phyloP scores from a whole-genome alignment of 805 yeast genomes.

The Clavispora santaluciae region DNA sequence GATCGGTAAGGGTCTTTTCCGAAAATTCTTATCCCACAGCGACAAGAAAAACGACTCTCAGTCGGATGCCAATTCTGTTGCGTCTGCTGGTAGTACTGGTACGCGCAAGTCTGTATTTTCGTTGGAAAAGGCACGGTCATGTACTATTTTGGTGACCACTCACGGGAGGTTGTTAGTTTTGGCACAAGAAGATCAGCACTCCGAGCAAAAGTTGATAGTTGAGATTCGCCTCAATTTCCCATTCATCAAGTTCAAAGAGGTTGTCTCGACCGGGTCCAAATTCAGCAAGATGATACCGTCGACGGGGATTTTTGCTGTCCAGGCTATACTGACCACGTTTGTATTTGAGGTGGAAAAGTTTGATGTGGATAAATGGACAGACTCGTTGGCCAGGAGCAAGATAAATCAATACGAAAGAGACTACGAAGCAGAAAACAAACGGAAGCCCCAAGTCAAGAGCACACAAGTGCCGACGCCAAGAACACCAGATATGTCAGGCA shows the following conservation, averaged over 20 bases:
- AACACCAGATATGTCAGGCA: slow-evolving; percentile 1
- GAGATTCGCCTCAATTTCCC: slow-evolving; percentile 54
- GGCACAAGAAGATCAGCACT: slow-evolving; percentile 35
- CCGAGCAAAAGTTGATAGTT: slow-evolving; percentile 41
- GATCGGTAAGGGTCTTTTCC: slow-evolving; percentile 18
- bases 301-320: slow-evolving; percentile 51
- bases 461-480: neutral
- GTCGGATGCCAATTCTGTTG: slow-evolving; percentile 1
- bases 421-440: slow-evolving; percentile 5
- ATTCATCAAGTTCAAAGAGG: slow-evolving; percentile 54
- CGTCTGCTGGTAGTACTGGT: slow-evolving; percentile 1
- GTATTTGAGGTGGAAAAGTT: slow-evolving; percentile 51
- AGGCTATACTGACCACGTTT: slow-evolving; percentile 50
- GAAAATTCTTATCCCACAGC: slow-evolving; percentile 17
- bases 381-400: slow-evolving; percentile 17
- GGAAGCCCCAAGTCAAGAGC: neutral
- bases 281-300: slow-evolving; percentile 31
- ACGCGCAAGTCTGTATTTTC: slow-evolving; percentile 1
- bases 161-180: slow-evolving; percentile 61
- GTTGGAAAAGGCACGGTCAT: slow-evolving; percentile 37
- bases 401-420: slow-evolving; percentile 19
- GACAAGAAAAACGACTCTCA: slow-evolving; percentile 11
- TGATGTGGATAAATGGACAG: slow-evolving; percentile 50
- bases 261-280: slow-evolving; percentile 36
- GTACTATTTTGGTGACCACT: slow-evolving; percentile 55